These are phyloP conservation scores for Kregervanrija delftensis DNA, from an alignment of 805 yeast genomes.

Conservation along the genomic window DNA sequence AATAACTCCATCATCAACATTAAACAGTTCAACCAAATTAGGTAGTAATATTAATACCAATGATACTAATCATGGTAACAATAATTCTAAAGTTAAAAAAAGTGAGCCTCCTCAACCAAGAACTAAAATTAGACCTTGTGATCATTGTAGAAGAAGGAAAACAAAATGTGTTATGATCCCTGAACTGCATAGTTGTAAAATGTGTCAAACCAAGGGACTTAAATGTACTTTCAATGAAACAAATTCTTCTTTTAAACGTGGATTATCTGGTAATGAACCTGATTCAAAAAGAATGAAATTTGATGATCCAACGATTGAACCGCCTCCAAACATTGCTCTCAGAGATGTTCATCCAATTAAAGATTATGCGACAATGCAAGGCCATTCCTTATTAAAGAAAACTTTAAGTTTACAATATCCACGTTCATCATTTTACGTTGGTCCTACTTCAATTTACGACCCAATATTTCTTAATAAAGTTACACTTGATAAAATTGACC, in stretches of 20 bases:
- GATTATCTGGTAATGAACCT: constrained; percentile 22
- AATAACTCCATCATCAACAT: constrained; percentile 3
- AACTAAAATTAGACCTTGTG: constrained; percentile 60
- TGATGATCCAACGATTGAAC: constrained; percentile 29
- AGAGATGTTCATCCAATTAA: constrained; percentile 54
- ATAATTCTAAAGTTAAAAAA: constrained; percentile 4
- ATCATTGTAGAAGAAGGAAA: constrained; percentile 75
- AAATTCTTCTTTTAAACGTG: constrained; percentile 34
- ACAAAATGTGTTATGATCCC: constrained; percentile 71
- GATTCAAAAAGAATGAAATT: constrained; percentile 25
- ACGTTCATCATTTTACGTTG: constrained; percentile 80
- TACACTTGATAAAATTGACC: constrained; percentile 66
- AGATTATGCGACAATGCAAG: constrained; percentile 59
- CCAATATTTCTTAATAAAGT: constrained; percentile 58
- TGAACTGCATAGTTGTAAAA: constrained; percentile 57
- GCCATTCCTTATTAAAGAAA: constrained; percentile 57
- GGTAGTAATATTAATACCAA: neutral
- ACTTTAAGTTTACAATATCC: constrained; percentile 81
- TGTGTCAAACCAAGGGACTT: constrained; percentile 67
- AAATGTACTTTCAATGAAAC: constrained; percentile 70
- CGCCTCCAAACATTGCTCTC: constrained; percentile 34
- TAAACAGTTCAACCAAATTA: neutral
- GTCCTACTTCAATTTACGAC: constrained; percentile 84
- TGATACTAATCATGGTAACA: too few species aligned
- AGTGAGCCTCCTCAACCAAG: constrained; percentile 32